Conservation (phyloP, 371 early-diverging fungal species). For the Mucor velutinosus region DNA sequence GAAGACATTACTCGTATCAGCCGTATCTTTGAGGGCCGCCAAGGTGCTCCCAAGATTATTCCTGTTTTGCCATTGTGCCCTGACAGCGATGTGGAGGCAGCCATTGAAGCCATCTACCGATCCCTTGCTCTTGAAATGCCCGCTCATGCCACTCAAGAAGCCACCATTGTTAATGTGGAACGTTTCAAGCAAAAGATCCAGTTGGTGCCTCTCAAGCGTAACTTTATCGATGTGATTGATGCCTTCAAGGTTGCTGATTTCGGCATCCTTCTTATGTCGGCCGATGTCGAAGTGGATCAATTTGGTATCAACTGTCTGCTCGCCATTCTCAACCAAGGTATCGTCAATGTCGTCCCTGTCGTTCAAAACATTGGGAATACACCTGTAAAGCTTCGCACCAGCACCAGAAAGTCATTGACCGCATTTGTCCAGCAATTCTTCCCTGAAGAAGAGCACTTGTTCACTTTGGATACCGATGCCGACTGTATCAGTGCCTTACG, state of each 20-base stretch:
- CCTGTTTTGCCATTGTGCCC: constrained; percentile 78
- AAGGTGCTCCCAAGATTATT: constrained; percentile 89
- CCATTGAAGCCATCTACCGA: constrained; percentile 58
- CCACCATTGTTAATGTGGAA: constrained; percentile 41
- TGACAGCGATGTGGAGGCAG: constrained; percentile 63
- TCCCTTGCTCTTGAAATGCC: constrained; percentile 57
- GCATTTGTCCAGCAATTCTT: constrained; percentile 87
- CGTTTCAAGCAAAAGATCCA: constrained; percentile 90
- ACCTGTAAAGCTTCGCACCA: constrained; percentile 68
- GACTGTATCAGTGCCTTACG: constrained; percentile 67
- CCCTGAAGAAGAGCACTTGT: constrained; percentile 78
- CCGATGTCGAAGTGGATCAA: constrained; percentile 90
- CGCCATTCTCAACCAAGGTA: constrained; percentile 87
- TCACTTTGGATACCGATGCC: constrained; percentile 53
- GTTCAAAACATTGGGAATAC: constrained; percentile 72
- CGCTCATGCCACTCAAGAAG: constrained; percentile 12
- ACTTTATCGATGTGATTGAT: constrained; percentile 81
- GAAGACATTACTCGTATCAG: constrained; percentile 66
- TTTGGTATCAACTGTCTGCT: constrained; percentile 84
- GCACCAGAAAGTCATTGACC: constrained; percentile 80
- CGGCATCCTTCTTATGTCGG: constrained; percentile 83
- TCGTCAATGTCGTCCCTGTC: constrained; percentile 72
- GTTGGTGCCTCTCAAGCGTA: constrained; percentile 66
- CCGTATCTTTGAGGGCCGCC: constrained; percentile 81
- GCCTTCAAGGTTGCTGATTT: constrained; percentile 91